phyloP scores from a whole-genome alignment of 805 yeast genomes.

The Millerozyma acaciae region DNA sequence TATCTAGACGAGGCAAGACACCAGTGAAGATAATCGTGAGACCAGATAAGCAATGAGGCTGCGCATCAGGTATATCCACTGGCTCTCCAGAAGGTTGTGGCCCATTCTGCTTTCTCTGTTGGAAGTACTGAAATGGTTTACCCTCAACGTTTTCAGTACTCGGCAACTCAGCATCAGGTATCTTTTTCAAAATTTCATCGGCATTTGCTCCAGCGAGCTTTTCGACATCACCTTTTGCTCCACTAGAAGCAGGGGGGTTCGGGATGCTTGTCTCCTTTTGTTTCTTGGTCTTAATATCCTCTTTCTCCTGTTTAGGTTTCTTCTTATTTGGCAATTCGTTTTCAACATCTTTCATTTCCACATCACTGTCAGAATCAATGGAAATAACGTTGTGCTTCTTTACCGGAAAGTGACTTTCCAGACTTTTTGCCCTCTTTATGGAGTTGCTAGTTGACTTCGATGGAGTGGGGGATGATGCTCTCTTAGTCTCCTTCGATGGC shows the following conservation, averaged over 20 bases:
- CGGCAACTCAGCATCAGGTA: constrained; percentile 73
- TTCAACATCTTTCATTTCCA: too few relatives aligned
- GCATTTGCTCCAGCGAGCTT: constrained; percentile 35
- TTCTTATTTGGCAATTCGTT: too few relatives aligned
- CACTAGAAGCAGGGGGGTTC: too few relatives aligned
- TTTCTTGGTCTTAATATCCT: too few relatives aligned
- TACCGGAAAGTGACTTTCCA: constrained; percentile 5
- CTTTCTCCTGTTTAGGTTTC: too few relatives aligned
- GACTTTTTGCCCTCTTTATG: constrained; percentile 4
- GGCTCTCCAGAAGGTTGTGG: constrained; percentile 28
- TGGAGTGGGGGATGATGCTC: constrained; percentile 6
- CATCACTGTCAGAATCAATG: too few relatives aligned
- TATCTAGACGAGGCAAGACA: constrained; percentile 69
- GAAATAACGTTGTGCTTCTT: too few relatives aligned
- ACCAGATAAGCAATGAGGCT: constrained; percentile 83
- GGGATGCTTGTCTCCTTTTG: too few relatives aligned
- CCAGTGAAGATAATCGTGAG: constrained; percentile 94
- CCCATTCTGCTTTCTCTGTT: constrained; percentile 16
- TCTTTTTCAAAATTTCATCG: constrained; percentile 52
- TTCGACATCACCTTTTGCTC: too few relatives aligned
- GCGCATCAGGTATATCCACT: constrained; percentile 70
- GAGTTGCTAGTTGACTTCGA: too few relatives aligned
- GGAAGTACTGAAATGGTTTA: constrained; percentile 56
- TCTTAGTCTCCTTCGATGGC: constrained; percentile 2
- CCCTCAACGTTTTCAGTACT: constrained; percentile 48